Base-by-base conservation (phyloP, 345 rosid species). In the Atalantia buxifolia region DNA sequence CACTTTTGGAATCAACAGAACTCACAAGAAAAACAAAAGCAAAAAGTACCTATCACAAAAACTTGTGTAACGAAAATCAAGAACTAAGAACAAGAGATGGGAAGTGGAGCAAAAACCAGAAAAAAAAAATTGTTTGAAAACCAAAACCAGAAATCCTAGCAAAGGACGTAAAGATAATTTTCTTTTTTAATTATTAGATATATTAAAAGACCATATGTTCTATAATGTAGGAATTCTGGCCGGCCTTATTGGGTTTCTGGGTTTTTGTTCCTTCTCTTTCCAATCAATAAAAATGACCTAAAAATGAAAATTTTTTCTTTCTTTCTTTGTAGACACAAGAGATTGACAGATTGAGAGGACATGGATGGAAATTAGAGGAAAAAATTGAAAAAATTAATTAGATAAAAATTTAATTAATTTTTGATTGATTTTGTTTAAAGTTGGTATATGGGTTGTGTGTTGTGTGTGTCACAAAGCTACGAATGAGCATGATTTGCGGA, bases 111-210 rank as follows among this genome's bases (percentile, higher is more conserved):
- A 12, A 56, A 63, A 75, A 73, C 31, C 36, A 72, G 25, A 14
- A 31, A 59, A 64, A 59, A 64, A 27, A 33, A 50, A 13, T 53
- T 45, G 7, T 53, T 50, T n/a, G 4, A 55, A 30, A 80, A 69
- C 71, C 78, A 75, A 75, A 75, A 63, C 76, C 66, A 69, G 78
- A 80, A 82, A 69, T 80, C 80, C 82, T 53, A 71, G 53, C 77
- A 16, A 69, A 33, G 72, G 72, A 76, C 31, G 68, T 66, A 65
- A 45, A 45, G 18, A 3, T 35, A 59, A 3, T 9, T 9, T 19
- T 66, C n/a, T 18, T 40, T 13, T 45, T 45, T 1, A 3, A 45
- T 45, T 45, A 0, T 45, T 45, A 45, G 21, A 36, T 22, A 18
- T n/a, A 28, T 1, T 2, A 40, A 19, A 6, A 53, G 55, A 22